Evolutionary conservation across 1,139 yeast genomes (phyloP).

Genomic region (Yamadazyma pseudoaaseri): DNA sequence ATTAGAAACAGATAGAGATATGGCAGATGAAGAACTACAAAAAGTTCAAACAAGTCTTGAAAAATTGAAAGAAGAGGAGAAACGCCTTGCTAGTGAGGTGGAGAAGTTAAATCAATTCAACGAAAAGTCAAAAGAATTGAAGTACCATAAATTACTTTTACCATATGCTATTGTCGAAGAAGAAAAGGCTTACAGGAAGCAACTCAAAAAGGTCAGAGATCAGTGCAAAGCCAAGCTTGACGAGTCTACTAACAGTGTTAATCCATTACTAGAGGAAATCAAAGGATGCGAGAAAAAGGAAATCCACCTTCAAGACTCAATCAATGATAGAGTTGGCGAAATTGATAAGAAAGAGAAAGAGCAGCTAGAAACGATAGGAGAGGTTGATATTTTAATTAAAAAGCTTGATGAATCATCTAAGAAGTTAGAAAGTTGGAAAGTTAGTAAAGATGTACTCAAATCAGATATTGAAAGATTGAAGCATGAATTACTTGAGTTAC

Average conservation of each 20-base stretch:
- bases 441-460: constrained; percentile 19
- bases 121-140: constrained; percentile 42
- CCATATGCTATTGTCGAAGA: constrained; percentile 66
- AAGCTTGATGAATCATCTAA: constrained; percentile 14
- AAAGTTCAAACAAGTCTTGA: constrained; percentile 18
- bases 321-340: neutral
- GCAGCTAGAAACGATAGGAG: neutral
- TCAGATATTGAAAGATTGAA: constrained; percentile 14
- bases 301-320: neutral
- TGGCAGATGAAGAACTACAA: constrained; percentile 15
- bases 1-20: constrained; percentile 43
- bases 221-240: constrained; percentile 31
- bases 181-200: constrained; percentile 41
- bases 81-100: constrained; percentile 34
- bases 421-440: constrained; percentile 17
- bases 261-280: constrained; percentile 30
- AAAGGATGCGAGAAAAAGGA: neutral
- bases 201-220: constrained; percentile 42
- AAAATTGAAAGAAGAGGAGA: constrained; percentile 28
- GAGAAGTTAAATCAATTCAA: constrained; percentile 38
- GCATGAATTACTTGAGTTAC: constrained; percentile 16
- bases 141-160: constrained; percentile 48
- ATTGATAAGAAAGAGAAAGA: neutral
- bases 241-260: constrained; percentile 25
- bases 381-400: constrained; percentile 11